Evolutionary conservation across 2,329 filamentous ascomycete species (phyloP).

Genomic region (Botrytis galanthina): DNA sequence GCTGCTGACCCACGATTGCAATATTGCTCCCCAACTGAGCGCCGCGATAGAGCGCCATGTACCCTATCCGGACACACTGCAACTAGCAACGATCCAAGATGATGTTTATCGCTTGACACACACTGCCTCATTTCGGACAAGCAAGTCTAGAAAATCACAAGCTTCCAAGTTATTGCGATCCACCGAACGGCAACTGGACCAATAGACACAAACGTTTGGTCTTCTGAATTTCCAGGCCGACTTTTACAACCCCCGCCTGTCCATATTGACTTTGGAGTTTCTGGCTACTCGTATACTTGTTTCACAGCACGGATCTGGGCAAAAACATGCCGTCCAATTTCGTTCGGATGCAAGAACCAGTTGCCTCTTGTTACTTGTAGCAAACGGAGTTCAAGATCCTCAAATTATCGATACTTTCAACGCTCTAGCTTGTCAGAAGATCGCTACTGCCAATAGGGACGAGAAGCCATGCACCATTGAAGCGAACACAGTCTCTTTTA

Average conservation of each 20-base stretch:
- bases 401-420: not conserved
- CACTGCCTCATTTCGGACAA: not conserved
- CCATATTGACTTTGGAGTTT: conserved; percentile 13
- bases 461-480: not conserved
- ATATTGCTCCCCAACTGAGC: not conserved
- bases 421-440: not conserved
- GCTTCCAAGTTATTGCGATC: not conserved
- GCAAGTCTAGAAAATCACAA: not conserved
- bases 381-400: not conserved
- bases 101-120: conserved; percentile 5
- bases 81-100: conserved; percentile 5
- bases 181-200: not conserved
- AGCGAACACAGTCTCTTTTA: not conserved
- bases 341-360: conserved; percentile 17
- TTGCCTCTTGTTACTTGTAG: conserved; percentile 7
- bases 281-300: conserved; percentile 18
- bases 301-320: conserved; percentile 12
- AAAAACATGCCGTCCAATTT: conserved; percentile 12
- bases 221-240: not conserved
- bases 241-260: not conserved
- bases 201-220: not conserved
- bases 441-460: not conserved
- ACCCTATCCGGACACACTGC: not conserved
- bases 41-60: not conserved
- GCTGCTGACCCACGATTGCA: conserved; percentile 17